Evolutionary conservation across 2,329 filamentous ascomycete species (phyloP).

Genomic region (Didymella exigua): DNA sequence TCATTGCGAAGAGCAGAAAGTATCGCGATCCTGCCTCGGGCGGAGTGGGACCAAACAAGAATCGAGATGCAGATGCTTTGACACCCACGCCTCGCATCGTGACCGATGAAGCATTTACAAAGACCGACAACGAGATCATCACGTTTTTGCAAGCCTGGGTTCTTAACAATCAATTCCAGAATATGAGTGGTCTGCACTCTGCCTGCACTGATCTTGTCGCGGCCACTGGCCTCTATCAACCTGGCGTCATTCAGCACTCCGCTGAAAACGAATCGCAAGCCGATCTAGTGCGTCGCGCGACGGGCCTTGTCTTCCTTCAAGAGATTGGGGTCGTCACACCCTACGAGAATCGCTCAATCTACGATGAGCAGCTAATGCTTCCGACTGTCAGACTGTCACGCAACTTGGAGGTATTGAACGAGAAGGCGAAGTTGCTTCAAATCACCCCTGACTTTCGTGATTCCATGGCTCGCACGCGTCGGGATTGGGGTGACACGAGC

Average conservation of each 20-base stretch:
- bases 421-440: constrained; percentile 32
- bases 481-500: constrained; percentile 63
- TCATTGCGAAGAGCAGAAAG: constrained; percentile 50
- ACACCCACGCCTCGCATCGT: constrained; percentile 23
- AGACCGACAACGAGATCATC: constrained; percentile 63
- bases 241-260: constrained; percentile 36
- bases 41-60: constrained; percentile 49
- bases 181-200: constrained; percentile 60
- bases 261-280: constrained; percentile 43
- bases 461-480: constrained; percentile 62
- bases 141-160: constrained; percentile 71
- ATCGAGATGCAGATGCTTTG: constrained; percentile 26
- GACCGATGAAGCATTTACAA: constrained; percentile 52
- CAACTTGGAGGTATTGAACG: constrained; percentile 51
- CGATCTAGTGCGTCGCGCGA: constrained; percentile 31
- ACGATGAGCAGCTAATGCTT: constrained; percentile 60
- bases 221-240: constrained; percentile 64
- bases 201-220: constrained; percentile 70
- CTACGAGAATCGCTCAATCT: constrained; percentile 71
- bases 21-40: constrained; percentile 43
- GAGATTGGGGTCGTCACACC: constrained; percentile 74
- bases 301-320: constrained; percentile 71
- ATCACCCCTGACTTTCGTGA: constrained; percentile 53
- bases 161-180: constrained; percentile 35
- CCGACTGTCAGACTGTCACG: constrained; percentile 55